Evolutionary conservation across 1,284 basidiomycete species (phyloP), one percentile per base, ranked within the genome.

Genomic region (Porodaedalea pini): DNA sequence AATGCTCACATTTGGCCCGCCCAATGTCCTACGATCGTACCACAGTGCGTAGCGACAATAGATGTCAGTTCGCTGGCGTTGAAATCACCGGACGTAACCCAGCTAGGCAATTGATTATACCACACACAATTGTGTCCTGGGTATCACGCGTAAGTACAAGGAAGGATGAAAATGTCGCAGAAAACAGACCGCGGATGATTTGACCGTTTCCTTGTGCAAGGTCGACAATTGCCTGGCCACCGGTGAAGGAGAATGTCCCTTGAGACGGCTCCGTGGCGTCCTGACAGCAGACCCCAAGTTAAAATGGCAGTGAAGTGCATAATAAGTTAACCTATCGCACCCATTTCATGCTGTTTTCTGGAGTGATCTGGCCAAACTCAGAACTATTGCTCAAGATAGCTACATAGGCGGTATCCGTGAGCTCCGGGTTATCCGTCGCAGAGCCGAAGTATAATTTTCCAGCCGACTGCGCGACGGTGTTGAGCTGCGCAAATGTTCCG

Each of bases 321-420:
- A 23, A 43, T 40, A 15, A 17, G 45, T 29, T 31, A 25, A 21
- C 15, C 15, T 37, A 11, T 51, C 48, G 21, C 15, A 64, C 71
- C 72, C 72, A 74, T 64, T 74, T 74, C 71, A 73, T 72, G 49
- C 68, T 70, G 63, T 74, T 74, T 61, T 68, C 72, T 1, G 72
- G 71, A 10, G 72, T 74, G 53, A 73, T 63, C 32, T 69, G 66
- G 21, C 72, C 71, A 51, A 74, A 74, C 52, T 71, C 63, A 37
- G 67, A 65, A 53, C 63, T 67, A 43, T 65, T 50, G 40, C 57
- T 57, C 1, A 67, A 58, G 43, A 67, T 64, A 10, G 52, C 53
- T 7, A 61, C 56, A 56, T 67, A 67, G 17, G 65, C 51, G 7
- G 60, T 51, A 53, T 68, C 65, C 15, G 56, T 63, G 39, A 68